Percentiles rank a stretch among this genome's conserved stretches.
These are phyloP conservation scores for Phlyctochytrium bullatum DNA, from an alignment of 192 early-diverging fungal species.

Conservation along the genomic window DNA sequence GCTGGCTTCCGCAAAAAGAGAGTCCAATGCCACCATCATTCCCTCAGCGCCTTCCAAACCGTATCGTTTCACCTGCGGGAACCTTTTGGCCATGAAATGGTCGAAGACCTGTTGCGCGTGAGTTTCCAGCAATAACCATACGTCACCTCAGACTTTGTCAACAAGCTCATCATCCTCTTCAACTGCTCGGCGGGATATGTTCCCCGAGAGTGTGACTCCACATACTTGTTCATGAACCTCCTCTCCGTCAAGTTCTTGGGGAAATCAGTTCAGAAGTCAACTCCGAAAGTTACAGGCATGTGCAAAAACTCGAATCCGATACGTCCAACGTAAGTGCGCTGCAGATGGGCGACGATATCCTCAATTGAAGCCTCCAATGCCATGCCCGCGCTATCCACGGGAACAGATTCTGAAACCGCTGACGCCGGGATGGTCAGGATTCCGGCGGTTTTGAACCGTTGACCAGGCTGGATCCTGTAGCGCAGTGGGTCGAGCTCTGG, in stretches of 20 bases:
- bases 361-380: constrained; percentile 59
- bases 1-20: constrained; percentile 73
- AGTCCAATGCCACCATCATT: constrained; percentile 88
- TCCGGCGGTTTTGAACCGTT: constrained; percentile 67
- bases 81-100: constrained; percentile 97
- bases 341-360: constrained; percentile 70
- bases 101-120: no score
- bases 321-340: constrained; percentile 62
- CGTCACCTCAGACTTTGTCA: constrained; percentile 76
- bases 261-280: constrained; percentile 10
- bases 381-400: constrained; percentile 31
- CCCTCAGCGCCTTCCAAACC: constrained; percentile 95
- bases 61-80: constrained; percentile 94
- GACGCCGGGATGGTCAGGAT: constrained; percentile 70
- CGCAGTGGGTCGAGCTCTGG: constrained; percentile 82
- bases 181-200: constrained; percentile 59
- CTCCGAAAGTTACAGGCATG: constrained; percentile 62
- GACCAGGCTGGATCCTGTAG: constrained; percentile 69
- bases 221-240: constrained; percentile 82
- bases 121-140: constrained; percentile 43
- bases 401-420: no score
- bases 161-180: constrained; percentile 71
- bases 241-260: constrained; percentile 73
- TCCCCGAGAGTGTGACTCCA: constrained; percentile 72
- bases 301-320: constrained; percentile 97